A percentile compares a stretch with the other conserved stretches of the same genome.
phyloP scores from a whole-genome alignment of 2,329 filamentous ascomycete species.

The Ophioceras dolichostomum region DNA sequence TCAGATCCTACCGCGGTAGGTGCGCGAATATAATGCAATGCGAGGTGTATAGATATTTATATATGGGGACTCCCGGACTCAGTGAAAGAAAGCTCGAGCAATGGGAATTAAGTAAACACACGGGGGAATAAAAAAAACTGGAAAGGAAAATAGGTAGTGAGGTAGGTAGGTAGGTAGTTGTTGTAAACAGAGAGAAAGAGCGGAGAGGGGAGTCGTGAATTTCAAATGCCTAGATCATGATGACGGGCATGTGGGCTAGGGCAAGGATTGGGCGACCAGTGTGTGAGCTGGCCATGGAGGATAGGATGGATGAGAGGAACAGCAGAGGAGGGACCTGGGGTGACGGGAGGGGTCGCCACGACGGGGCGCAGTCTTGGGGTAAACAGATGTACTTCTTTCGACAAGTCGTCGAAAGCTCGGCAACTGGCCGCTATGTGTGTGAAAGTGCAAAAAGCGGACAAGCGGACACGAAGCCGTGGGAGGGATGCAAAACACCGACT shows the following conservation, averaged over 20 bases:
- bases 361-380: too few species aligned
- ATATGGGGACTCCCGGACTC: too few species aligned
- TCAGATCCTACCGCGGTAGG: too few species aligned
- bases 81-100: too few species aligned
- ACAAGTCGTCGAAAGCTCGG: too few species aligned
- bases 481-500: neutral
- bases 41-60: too few species aligned
- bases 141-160: slow-evolving; percentile 4
- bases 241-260: slow-evolving; percentile 11
- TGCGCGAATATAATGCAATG: too few species aligned
- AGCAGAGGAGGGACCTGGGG: neutral
- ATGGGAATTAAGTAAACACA: slow-evolving; percentile 2
- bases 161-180: too few species aligned
- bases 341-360: slow-evolving; percentile 3
- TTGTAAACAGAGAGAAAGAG: too few species aligned
- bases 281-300: slow-evolving; percentile 5
- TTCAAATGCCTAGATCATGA: slow-evolving; percentile 13
- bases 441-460: neutral
- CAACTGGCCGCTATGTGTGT: too few species aligned
- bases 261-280: slow-evolving; percentile 6
- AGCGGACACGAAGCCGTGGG: neutral
- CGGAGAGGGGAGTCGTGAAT: neutral
- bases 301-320: neutral
- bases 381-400: too few species aligned
- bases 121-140: neutral